Percentiles rank a stretch among this genome's conserved stretches.
Conservation (phyloP, 2,329 filamentous ascomycete genomes). For the Trichoderma sp. region DNA sequence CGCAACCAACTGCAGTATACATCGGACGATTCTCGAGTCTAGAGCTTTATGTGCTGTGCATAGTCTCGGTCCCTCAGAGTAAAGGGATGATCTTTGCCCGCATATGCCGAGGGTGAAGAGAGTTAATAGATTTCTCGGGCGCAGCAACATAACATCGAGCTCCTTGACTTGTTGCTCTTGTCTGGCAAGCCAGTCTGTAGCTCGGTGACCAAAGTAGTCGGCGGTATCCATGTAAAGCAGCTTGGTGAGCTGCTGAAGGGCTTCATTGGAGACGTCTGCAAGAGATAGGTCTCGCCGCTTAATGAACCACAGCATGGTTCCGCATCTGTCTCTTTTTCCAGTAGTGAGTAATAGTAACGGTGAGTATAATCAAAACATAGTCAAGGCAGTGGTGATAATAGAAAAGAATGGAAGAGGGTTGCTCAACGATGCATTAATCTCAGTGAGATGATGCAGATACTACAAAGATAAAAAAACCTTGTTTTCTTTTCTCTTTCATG, state of each 20-base stretch:
- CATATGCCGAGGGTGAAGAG: constrained; percentile 35
- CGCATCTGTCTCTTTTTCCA: neutral
- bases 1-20: constrained; percentile 42
- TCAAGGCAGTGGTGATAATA: neutral
- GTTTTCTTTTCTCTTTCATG: neutral
- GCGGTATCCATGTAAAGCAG: constrained; percentile 39
- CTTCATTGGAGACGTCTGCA: constrained; percentile 25
- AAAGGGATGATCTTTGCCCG: constrained; percentile 25
- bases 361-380: neutral
- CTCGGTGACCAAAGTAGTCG: constrained; percentile 25
- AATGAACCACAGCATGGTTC: constrained; percentile 24
- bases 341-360: neutral
- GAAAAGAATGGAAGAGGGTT: neutral
- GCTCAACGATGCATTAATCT: neutral
- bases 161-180: constrained; percentile 30
- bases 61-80: constrained; percentile 36
- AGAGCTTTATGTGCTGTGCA: constrained; percentile 43
- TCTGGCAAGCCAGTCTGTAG: constrained; percentile 36
- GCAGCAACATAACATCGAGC: constrained; percentile 24
- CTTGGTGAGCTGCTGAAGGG: constrained; percentile 35
- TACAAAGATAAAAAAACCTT: too few species aligned
- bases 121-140: constrained; percentile 32
- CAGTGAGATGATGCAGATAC: neutral
- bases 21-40: constrained; percentile 43
- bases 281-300: constrained; percentile 22